Conservation (phyloP, 106 monocot species). For the Acorus calamus region DNA sequence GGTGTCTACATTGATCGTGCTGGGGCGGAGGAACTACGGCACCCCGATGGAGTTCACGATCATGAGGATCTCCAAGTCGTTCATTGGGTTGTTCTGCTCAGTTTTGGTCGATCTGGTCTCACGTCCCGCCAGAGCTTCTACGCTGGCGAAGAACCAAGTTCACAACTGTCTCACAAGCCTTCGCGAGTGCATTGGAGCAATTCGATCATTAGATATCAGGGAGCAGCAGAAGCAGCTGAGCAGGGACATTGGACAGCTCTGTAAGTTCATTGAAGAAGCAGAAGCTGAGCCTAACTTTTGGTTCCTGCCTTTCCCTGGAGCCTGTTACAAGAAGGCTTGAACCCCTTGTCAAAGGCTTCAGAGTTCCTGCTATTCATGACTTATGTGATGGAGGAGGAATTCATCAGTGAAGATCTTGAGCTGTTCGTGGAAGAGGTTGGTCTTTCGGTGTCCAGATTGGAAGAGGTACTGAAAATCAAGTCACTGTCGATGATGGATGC, state of each 20-base stretch:
- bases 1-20: constrained; percentile 38
- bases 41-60: constrained; percentile 35
- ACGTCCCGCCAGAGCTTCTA: constrained; percentile 49
- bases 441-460: neutral
- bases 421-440: constrained; percentile 18
- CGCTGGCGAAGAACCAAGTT: constrained; percentile 30
- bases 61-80: constrained; percentile 43
- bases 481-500: constrained; percentile 3
- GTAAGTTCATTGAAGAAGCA: constrained; percentile 26
- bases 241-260: constrained; percentile 18
- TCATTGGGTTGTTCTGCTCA: constrained; percentile 46
- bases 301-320: constrained; percentile 40
- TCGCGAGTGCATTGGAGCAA: constrained; percentile 14
- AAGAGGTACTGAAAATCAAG: neutral
- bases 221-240: constrained; percentile 25
- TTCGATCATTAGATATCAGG: neutral
- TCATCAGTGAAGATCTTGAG: constrained; percentile 19
- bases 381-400: constrained; percentile 9
- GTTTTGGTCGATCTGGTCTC: constrained; percentile 37
- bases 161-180: constrained; percentile 10
- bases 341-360: constrained; percentile 28
- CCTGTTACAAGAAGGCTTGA: constrained; percentile 35
- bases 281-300: constrained; percentile 55
- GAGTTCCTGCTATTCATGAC: constrained; percentile 30
- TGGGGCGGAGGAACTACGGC: constrained; percentile 46